Base-by-base conservation (phyloP, 495 filamentous ascomycete genomes). In the Neurospora sp. region DNA sequence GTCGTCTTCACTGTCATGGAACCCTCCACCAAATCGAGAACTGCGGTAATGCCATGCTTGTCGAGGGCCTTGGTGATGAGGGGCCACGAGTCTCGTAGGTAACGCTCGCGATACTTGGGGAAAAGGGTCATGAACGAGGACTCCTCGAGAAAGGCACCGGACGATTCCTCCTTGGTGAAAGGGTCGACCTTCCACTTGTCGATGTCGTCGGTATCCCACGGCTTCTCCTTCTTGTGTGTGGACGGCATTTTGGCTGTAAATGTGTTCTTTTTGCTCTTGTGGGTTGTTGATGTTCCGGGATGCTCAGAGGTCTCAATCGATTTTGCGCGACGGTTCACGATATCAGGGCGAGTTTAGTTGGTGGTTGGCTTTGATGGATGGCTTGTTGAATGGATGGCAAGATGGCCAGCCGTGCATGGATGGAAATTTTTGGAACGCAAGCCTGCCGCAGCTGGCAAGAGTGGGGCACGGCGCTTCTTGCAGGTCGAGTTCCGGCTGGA, bases 171-270 rank as follows among this genome's bases (percentile, higher is more conserved):
- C 75, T 91, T 90, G 69, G 87, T 94, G 85, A 99, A 97, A 38
- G 89, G 83, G 69, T 97, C 93, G 78, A 93, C 88, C 88, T 94
- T 96, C 95, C 95, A 99, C 80, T 97, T 97, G 81, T 99, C 95
- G 75, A 98, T 94, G 77, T 97, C 96, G 72, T 96, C 94, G 69
- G 94, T 97, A 81, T 99, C 95, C 96, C 95, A 98, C 42, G 96
- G 93, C 81, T 99, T 99, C 6, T 97, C 94, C 73, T 88, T 90
- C 73, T 97, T 96, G 85, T 97, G 90, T 72, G 93, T 97, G 70
- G 93, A 96, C 71, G 95, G 95, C 95, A 98, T 98, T 38, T 73
- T 80, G 71, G 39, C 3, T 27, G 16, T 65, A 68, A 38, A 4
- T 73, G 12, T 39, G 20, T 14, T 42, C 5, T 44, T 39, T 41